Conservation (phyloP, 371 early-diverging fungal species). For the Nosema muscidifuracis region DNA sequence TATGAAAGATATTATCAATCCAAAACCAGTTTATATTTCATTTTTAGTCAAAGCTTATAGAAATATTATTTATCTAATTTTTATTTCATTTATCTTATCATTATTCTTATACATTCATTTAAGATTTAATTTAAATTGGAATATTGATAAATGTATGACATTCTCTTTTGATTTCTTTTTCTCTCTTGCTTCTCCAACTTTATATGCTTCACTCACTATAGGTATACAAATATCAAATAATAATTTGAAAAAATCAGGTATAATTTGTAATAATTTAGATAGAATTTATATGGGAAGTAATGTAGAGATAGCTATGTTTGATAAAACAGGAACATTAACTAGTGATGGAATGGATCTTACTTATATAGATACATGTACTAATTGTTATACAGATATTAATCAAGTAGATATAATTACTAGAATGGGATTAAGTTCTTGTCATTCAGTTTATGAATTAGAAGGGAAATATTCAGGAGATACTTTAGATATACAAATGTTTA, state of each 20-base stretch:
- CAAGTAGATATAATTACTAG: conserved; percentile 6
- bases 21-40: conserved; percentile 79
- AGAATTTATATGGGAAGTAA: conserved; percentile 88
- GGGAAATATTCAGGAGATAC: conserved; percentile 88
- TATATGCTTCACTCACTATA: conserved; percentile 87
- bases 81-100: conserved; percentile 63
- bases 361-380: conserved; percentile 66
- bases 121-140: background rate
- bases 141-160: background rate
- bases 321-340: conserved; percentile 98
- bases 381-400: background rate
- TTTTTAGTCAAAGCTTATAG: conserved; percentile 76
- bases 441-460: conserved; percentile 78
- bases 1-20: conserved; percentile 83
- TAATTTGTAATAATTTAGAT: conserved; percentile 83
- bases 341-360: conserved; percentile 90
- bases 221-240: conserved; percentile 84
- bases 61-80: conserved; percentile 6
- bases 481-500: conserved; percentile 92
- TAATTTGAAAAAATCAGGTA: conserved; percentile 71
- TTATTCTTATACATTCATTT: background rate
- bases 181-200: conserved; percentile 60
- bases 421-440: conserved; percentile 80
- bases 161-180: conserved; percentile 55
- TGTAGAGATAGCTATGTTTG: conserved; percentile 87